A percentile compares a stretch with the other conserved stretches of the same genome.
phyloP scores from a whole-genome alignment of 768 basidiomycete genomes.

The Trametes sanguinea region DNA sequence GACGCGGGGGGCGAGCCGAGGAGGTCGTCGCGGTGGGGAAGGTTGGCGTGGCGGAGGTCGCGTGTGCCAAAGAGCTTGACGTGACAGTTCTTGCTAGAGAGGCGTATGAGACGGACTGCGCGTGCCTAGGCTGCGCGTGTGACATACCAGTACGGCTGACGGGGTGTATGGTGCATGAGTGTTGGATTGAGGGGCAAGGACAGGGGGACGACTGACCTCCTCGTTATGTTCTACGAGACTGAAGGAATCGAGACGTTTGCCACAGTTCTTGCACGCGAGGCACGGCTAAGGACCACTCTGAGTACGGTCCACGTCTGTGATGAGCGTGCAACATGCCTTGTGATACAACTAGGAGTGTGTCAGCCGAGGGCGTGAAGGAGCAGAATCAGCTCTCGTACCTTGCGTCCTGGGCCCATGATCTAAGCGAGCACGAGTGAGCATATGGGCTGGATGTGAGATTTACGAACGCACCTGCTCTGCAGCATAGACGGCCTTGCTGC shows the following conservation, averaged over 20 bases:
- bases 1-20: slow-evolving; percentile 31
- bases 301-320: background rate
- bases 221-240: slow-evolving; percentile 82
- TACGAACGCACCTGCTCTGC: slow-evolving; percentile 71
- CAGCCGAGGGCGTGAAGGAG: slow-evolving; percentile 9
- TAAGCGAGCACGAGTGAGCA: slow-evolving; percentile 34
- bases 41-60: slow-evolving; percentile 71
- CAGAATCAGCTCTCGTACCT: slow-evolving; percentile 52
- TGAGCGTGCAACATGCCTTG: slow-evolving; percentile 48
- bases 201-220: slow-evolving; percentile 52
- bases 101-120: background rate
- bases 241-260: slow-evolving; percentile 75
- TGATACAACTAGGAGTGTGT: slow-evolving; percentile 65
- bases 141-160: slow-evolving; percentile 48
- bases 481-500: slow-evolving; percentile 77
- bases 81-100: slow-evolving; percentile 77
- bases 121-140: background rate
- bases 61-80: slow-evolving; percentile 76
- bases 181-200: background rate
- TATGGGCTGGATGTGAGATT: background rate
- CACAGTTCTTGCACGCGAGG: slow-evolving; percentile 74
- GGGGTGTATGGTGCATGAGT: slow-evolving; percentile 3
- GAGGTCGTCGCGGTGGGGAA: slow-evolving; percentile 49
- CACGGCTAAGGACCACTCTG: slow-evolving; percentile 55
- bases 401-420: slow-evolving; percentile 87